phyloP scores from a whole-genome alignment of 139 green algal species.

The Coccomyxa sp. region DNA sequence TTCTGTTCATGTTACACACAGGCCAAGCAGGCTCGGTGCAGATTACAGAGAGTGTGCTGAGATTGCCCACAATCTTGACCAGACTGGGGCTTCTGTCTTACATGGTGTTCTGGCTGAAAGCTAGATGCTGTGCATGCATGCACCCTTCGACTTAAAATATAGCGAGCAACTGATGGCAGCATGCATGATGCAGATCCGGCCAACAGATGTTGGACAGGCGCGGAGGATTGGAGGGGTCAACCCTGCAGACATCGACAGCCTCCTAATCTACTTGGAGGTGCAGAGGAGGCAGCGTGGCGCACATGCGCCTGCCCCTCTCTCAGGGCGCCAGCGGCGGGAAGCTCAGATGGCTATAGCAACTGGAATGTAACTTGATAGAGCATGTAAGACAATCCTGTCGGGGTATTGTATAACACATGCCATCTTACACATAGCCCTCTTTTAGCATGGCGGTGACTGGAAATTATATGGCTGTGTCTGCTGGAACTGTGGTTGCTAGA shows the following conservation, averaged over 20 bases:
- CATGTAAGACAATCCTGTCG: no score
- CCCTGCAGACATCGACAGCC: slow-evolving; percentile 86
- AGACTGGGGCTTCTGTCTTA: neutral
- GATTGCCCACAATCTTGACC: neutral
- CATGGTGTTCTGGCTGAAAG: neutral
- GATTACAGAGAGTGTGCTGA: neutral
- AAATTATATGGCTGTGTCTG: no score
- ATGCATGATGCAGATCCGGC: slow-evolving; percentile 47
- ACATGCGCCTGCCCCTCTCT: neutral
- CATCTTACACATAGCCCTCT: no score
- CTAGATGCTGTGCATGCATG: no score
- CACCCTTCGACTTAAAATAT: no score
- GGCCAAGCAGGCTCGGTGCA: neutral
- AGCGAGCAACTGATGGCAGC: neutral
- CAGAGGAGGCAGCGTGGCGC: neutral
- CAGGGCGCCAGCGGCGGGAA: neutral
- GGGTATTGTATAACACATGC: no score
- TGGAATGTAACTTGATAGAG: neutral
- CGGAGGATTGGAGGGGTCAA: slow-evolving; percentile 89
- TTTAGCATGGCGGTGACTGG: no score
- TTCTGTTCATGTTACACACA: neutral
- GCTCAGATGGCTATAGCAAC: neutral
- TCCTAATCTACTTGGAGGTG: slow-evolving; percentile 88
- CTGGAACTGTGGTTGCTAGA: no score
- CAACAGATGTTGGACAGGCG: slow-evolving; percentile 86